Evolutionary conservation across 148 eudicot genomes (phyloP), one percentile per base, ranked within the genome.

Genomic region (Vaccinium vitisidaea): DNA sequence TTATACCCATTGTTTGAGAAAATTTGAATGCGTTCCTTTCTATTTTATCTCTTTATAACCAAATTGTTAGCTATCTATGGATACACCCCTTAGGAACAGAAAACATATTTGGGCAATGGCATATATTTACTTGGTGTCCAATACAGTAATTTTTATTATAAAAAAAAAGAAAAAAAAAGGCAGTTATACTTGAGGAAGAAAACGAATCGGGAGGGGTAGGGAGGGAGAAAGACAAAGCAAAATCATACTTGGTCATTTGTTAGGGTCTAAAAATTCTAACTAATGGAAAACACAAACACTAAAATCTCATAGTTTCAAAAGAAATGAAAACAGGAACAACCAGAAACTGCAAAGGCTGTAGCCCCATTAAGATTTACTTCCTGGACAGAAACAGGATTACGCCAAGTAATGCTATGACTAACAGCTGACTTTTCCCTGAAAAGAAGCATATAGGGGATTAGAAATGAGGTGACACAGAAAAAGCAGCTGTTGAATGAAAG

Each of bases 341-440:
- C 99, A 82, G 98, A 88, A 88, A 96, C 90, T 76, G 95, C 93
- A 92, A 90, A 94, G 70, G 98, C 99, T 65, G 86, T 90, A 54
- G 96, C 89, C 88, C 99, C 99, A 87, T 87, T 87, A 77, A 96
- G 93, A 78, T 90, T 92, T n/a, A 92, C 97, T 85, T 84, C 88
- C 88, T 89, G 93, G 70, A 81, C 99, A 82, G 93, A 80, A 58
- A 96, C 55, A 88, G 95, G 86, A 90, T 88, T 85, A 71, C 88
- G 90, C 98, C 95, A 92, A 65, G 97, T 92, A 80, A 93, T 90
- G 55, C 93, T 84, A 86, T 96, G 99, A 86, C 99, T 93, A 79
- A 94, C 93, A 88, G 95, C 99, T 83, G 99, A 96, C 83, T 88
- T 88, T 86, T 96, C 99, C 90, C 99, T 96, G 90, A 32, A 89